Percentiles rank a stretch among this genome's conserved stretches.
Conservation (phyloP, 2,329 filamentous ascomycete species). For the Waltergamsia citrina region DNA sequence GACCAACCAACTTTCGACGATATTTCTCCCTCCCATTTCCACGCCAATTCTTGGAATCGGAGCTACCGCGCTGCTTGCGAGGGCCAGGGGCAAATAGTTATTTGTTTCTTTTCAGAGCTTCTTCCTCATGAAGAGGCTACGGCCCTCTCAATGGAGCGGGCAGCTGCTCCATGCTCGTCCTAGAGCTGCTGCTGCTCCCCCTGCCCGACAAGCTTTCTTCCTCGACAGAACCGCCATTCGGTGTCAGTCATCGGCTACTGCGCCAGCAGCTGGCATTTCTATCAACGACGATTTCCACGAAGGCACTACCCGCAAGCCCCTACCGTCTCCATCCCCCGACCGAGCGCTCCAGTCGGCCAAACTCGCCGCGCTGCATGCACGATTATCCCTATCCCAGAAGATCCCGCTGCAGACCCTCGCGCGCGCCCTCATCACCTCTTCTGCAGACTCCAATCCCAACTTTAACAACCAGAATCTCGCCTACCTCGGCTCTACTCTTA, state of each 20-base stretch:
- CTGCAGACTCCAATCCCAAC: conserved; percentile 66
- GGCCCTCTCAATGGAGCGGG: conserved; percentile 29
- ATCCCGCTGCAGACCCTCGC: conserved; percentile 81
- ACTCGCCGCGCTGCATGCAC: conserved; percentile 84
- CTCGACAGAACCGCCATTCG: conserved; percentile 17
- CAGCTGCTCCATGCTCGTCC: conserved; percentile 27
- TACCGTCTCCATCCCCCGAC: conserved; percentile 64
- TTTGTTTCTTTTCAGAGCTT: not conserved
- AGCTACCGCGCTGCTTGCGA: not conserved
- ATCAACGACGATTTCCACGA: conserved; percentile 11
- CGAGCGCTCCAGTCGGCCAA: conserved; percentile 69
- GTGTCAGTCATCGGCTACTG: not conserved
- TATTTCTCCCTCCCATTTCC: not conserved
- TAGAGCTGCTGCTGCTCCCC: conserved; percentile 8
- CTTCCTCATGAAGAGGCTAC: conserved; percentile 30
- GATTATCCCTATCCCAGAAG: conserved; percentile 71
- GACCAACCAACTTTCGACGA: not conserved
- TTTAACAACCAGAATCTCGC: conserved; percentile 89
- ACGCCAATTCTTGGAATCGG: not conserved
- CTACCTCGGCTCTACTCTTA: conserved; percentile 70
- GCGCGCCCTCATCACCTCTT: conserved; percentile 73
- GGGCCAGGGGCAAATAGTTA: not conserved
- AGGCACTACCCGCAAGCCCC: conserved; percentile 14
- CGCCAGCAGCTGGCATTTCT: not conserved
- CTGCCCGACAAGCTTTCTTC: conserved; percentile 15